These are phyloP conservation scores for Amanita fuliginea DNA, from an alignment of 768 basidiomycete genomes.

Conservation along the genomic window DNA sequence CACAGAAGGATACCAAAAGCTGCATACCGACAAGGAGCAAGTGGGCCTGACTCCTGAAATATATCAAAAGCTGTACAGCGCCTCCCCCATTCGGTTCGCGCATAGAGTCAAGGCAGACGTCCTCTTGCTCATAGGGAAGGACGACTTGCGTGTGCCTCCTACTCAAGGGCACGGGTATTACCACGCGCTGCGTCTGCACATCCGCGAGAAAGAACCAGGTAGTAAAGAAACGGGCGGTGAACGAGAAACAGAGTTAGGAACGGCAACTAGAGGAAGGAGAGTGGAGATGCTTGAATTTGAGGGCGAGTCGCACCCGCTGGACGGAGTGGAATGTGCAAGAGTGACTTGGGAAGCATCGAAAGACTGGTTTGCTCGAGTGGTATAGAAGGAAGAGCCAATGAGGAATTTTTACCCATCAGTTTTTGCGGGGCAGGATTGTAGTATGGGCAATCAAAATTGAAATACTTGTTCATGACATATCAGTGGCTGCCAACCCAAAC, in stretches of 20 bases:
- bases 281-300: slow-evolving; percentile 54
- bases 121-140: slow-evolving; percentile 46
- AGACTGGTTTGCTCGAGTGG: slow-evolving; percentile 32
- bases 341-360: slow-evolving; percentile 39
- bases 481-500: too few species aligned
- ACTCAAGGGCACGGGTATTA: slow-evolving; percentile 54
- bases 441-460: too few species aligned
- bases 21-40: slow-evolving; percentile 3
- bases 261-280: slow-evolving; percentile 17
- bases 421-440: too few species aligned
- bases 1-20: not conserved
- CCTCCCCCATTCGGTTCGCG: slow-evolving; percentile 53
- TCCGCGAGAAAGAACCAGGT: too few species aligned
- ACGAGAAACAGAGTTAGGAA: too few species aligned
- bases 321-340: slow-evolving; percentile 48
- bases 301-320: slow-evolving; percentile 51
- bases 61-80: slow-evolving; percentile 30
- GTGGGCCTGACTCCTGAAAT: slow-evolving; percentile 32
- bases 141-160: slow-evolving; percentile 52
- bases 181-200: slow-evolving; percentile 33
- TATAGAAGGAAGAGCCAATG: not conserved
- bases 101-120: slow-evolving; percentile 41
- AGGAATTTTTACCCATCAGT: too few species aligned
- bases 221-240: too few species aligned
- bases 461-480: too few species aligned